Evolutionary conservation across 371 early-diverging fungal species (phyloP).

Genomic region (Apophysomyces variabilis): DNA sequence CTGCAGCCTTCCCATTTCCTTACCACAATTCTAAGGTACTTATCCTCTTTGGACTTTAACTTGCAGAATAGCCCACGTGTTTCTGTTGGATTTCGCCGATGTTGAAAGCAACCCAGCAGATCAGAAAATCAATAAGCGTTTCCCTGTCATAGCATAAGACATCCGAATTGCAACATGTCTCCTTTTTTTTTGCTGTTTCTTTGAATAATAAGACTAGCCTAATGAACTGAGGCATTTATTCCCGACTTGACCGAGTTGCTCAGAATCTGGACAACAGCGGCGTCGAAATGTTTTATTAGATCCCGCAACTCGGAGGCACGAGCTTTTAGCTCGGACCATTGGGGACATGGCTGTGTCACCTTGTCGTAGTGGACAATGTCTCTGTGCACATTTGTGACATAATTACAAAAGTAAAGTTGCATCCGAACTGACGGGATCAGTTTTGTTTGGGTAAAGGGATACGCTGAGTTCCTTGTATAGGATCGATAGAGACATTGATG

Average conservation of each 20-base stretch:
- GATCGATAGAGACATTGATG: neutral
- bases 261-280: neutral
- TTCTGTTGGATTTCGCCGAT: too few species aligned
- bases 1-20: neutral
- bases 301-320: slow-evolving; percentile 11
- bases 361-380: neutral
- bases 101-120: too few species aligned
- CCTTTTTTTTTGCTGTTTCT: neutral
- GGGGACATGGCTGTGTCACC: neutral
- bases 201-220: neutral
- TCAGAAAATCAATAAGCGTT: too few species aligned
- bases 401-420: neutral
- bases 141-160: too few species aligned
- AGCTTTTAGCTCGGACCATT: slow-evolving; percentile 5
- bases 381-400: slow-evolving; percentile 2
- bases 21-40: neutral
- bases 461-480: neutral
- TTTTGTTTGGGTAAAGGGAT: neutral
- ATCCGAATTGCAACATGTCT: too few species aligned
- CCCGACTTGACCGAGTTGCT: slow-evolving; percentile 4
- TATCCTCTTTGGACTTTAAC: too few species aligned
- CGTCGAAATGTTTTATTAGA: neutral
- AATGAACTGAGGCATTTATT: neutral
- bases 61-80: too few species aligned
- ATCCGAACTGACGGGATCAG: neutral